Percentiles rank a stretch among this genome's conserved stretches.
These are phyloP conservation scores for Hymenoscyphus albidus DNA, from an alignment of 2,329 filamentous ascomycete genomes.

Conservation along the genomic window DNA sequence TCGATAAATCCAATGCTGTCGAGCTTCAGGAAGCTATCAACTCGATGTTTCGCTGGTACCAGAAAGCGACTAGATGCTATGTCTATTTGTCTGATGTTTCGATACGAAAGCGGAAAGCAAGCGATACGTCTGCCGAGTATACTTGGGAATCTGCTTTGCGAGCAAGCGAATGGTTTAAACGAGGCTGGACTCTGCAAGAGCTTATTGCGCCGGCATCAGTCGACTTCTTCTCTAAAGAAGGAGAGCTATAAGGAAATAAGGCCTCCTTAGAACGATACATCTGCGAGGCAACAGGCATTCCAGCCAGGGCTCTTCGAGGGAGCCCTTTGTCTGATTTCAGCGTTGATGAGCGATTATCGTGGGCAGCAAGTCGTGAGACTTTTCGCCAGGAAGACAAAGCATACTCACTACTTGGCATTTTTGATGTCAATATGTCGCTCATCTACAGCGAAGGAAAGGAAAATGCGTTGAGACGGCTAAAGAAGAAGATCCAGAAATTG, in stretches of 20 bases:
- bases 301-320: too few species aligned
- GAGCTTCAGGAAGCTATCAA: slow-evolving; percentile 19
- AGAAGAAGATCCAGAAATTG: slow-evolving; percentile 35
- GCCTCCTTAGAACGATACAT: slow-evolving; percentile 33
- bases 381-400: too few species aligned
- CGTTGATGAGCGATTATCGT: too few species aligned
- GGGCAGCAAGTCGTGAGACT: too few species aligned
- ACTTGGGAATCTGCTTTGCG: slow-evolving; percentile 18
- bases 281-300: too few species aligned
- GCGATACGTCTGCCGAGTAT: background rate
- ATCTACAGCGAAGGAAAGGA: too few species aligned
- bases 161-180: slow-evolving; percentile 18
- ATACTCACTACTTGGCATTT: too few species aligned
- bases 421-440: too few species aligned
- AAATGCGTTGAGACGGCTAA: slow-evolving; percentile 35
- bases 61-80: slow-evolving; percentile 16
- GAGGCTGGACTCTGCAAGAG: slow-evolving; percentile 22
- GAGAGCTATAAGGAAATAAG: slow-evolving; percentile 21
- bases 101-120: background rate
- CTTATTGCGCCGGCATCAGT: slow-evolving; percentile 21
- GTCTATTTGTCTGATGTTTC: slow-evolving; percentile 21
- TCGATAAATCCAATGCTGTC: slow-evolving; percentile 17
- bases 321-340: too few species aligned
- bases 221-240: slow-evolving; percentile 21
- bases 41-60: slow-evolving; percentile 25